Percentiles rank a stretch among this genome's conserved stretches.
phyloP scores from a whole-genome alignment of 495 filamentous ascomycete genomes.

The Penicillium steckii region DNA sequence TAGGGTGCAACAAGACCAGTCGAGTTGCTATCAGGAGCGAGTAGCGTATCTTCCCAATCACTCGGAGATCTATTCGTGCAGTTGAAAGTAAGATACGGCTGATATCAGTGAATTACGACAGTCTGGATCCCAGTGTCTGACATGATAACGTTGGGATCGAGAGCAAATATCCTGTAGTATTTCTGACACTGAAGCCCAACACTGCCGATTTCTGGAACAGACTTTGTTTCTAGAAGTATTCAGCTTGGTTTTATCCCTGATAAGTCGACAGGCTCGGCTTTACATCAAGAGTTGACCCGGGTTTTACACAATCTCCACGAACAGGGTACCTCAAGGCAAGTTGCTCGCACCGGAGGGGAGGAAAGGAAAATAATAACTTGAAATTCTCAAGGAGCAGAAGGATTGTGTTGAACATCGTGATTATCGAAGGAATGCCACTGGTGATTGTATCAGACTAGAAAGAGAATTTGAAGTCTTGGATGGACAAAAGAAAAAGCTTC shows the following conservation, averaged over 20 bases:
- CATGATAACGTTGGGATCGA: slow-evolving; percentile 37
- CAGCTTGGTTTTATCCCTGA: neutral
- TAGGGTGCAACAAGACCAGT: slow-evolving; percentile 21
- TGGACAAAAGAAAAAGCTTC: too few species aligned
- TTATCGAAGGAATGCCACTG: neutral
- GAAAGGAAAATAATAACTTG: neutral
- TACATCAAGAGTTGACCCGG: slow-evolving; percentile 11
- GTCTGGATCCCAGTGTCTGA: slow-evolving; percentile 19
- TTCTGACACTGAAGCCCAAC: slow-evolving; percentile 6
- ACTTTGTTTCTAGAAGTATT: slow-evolving; percentile 4
- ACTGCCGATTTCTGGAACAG: slow-evolving; percentile 21
- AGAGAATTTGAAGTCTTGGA: too few species aligned
- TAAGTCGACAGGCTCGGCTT: neutral
- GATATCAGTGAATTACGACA: slow-evolving; percentile 41
- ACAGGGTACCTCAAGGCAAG: slow-evolving; percentile 14
- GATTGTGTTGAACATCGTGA: neutral
- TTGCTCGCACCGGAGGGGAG: neutral
- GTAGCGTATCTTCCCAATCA: neutral
- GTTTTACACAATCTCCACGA: slow-evolving; percentile 7
- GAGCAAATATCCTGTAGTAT: slow-evolving; percentile 30
- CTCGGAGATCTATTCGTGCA: neutral
- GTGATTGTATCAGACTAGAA: too few species aligned
- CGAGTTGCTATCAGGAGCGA: neutral
- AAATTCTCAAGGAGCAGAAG: neutral
- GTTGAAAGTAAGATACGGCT: slow-evolving; percentile 21